Evolutionary conservation across 2,329 filamentous ascomycete species (phyloP).

Genomic region (Colletotrichum costaricense): DNA sequence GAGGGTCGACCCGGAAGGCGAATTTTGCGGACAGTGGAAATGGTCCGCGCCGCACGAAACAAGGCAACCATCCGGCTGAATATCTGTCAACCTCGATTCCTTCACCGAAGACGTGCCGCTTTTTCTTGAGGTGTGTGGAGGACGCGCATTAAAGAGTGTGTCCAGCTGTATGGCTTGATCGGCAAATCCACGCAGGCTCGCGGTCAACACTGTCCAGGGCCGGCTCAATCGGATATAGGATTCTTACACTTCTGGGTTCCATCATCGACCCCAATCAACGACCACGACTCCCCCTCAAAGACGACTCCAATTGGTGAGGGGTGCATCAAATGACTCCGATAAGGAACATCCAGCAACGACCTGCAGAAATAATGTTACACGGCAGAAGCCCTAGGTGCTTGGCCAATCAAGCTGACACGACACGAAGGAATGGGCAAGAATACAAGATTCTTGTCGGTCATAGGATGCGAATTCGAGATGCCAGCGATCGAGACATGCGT

Average conservation of each 20-base stretch:
- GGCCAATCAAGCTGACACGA: background rate
- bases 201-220: conserved; percentile 1
- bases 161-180: conserved; percentile 8
- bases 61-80: conserved; percentile 16
- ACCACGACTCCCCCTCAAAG: background rate
- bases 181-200: conserved; percentile 22
- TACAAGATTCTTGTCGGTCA: background rate
- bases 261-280: background rate
- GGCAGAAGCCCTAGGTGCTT: background rate
- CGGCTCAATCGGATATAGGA: background rate
- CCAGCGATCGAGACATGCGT: background rate
- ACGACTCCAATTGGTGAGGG: background rate
- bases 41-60: conserved; percentile 9
- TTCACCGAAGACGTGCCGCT: conserved; percentile 26
- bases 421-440: background rate
- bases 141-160: background rate
- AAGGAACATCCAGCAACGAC: background rate
- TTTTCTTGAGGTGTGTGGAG: conserved; percentile 5
- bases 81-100: background rate
- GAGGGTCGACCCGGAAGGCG: conserved; percentile 19
- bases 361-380: conserved; percentile 4
- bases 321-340: conserved; percentile 10
- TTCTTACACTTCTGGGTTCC: conserved; percentile 12
- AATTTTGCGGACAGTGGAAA: background rate
- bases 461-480: background rate